phyloP scores from a whole-genome alignment of 176 grass and related monocot species.

The Thinopyrum elongatum region DNA sequence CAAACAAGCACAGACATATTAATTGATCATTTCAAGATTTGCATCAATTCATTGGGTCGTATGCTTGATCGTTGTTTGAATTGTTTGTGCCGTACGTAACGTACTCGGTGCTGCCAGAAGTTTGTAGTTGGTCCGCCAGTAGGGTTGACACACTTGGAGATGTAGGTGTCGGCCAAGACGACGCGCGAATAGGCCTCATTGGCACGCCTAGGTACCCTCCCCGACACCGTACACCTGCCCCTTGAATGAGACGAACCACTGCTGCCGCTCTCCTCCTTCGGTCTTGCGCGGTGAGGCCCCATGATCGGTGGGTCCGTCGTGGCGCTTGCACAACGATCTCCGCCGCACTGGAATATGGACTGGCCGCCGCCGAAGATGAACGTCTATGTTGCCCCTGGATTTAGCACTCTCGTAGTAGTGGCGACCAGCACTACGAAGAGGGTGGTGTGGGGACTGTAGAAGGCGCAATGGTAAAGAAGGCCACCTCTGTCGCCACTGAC shows the following conservation, averaged over 20 bases:
- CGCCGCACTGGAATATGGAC: conserved; percentile 83
- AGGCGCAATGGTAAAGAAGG: conserved; percentile 93
- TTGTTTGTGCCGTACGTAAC: neutral
- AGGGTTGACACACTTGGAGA: conserved; percentile 65
- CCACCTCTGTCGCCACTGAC: conserved; percentile 79
- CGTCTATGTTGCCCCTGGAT: conserved; percentile 97
- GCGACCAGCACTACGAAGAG: conserved; percentile 62
- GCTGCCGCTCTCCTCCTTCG: conserved; percentile 42
- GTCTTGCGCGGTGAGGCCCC: conserved; percentile 66
- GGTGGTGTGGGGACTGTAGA: conserved; percentile 85
- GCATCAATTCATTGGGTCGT: neutral
- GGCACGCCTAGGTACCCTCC: conserved; percentile 69
- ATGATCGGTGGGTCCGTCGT: conserved; percentile 64
- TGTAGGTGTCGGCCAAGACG: conserved; percentile 68
- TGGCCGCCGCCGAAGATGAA: conserved; percentile 94
- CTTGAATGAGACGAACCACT: conserved; percentile 93
- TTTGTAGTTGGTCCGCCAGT: conserved; percentile 51
- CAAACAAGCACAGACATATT: neutral
- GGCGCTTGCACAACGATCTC: conserved; percentile 87
- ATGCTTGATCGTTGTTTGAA: neutral
- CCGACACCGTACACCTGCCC: conserved; percentile 82
- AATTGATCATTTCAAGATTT: neutral
- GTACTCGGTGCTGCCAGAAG: conserved; percentile 60
- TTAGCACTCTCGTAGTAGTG: conserved; percentile 99
- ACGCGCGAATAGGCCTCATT: conserved; percentile 58